A percentile compares a stretch with the other conserved stretches of the same genome.
These are phyloP conservation scores for Phaeomoniella chlamydospora DNA, from an alignment of 2,329 filamentous ascomycete genomes.

Conservation along the genomic window DNA sequence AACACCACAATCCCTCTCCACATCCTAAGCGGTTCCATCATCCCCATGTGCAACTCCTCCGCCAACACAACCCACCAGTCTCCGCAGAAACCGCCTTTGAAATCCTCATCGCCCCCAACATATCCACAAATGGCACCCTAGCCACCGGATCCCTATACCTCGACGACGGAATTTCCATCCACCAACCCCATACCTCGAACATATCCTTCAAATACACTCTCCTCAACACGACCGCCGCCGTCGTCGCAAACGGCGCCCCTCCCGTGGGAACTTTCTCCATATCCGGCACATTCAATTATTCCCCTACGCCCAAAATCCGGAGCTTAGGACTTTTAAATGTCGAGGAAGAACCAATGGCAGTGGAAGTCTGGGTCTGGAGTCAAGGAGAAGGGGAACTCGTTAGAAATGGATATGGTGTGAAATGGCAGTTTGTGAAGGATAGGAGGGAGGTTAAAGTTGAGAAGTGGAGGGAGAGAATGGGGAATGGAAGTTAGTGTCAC, in stretches of 20 bases:
- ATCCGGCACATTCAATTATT: conserved; percentile 42
- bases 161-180: conserved; percentile 59
- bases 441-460: too few relatives aligned
- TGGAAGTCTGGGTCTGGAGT: too few relatives aligned
- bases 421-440: too few relatives aligned
- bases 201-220: conserved; percentile 46
- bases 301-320: too few relatives aligned
- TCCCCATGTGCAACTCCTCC: conserved; percentile 39
- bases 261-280: conserved; percentile 34
- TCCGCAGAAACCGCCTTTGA: conserved; percentile 52
- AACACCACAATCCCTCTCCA: conserved; percentile 46
- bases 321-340: too few relatives aligned
- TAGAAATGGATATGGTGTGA: too few relatives aligned
- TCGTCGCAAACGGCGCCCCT: too few relatives aligned
- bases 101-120: conserved; percentile 52
- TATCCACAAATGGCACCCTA: conserved; percentile 43
- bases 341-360: too few relatives aligned
- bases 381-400: too few relatives aligned
- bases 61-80: conserved; percentile 47
- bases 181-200: conserved; percentile 41
- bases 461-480: too few relatives aligned
- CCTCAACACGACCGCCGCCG: too few relatives aligned
- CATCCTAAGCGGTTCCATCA: conserved; percentile 44
- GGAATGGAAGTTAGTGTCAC: too few relatives aligned
- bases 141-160: conserved; percentile 58